These are phyloP conservation scores for Brassica carinata DNA, from an alignment of 345 rosid species.

Conservation along the genomic window DNA sequence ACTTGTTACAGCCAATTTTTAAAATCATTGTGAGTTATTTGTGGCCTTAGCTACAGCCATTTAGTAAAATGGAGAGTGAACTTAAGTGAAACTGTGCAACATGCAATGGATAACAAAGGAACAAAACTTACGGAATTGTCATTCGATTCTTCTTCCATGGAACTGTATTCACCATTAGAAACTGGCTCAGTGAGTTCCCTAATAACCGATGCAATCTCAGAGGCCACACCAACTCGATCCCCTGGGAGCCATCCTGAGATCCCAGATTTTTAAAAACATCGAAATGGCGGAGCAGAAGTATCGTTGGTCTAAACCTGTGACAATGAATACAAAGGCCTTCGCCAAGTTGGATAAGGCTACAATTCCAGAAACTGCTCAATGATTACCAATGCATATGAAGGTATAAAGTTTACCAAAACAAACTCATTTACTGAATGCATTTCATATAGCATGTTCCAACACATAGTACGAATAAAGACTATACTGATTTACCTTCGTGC, in stretches of 20 bases:
- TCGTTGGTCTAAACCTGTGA: slow-evolving; percentile 76
- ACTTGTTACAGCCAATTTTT: background rate
- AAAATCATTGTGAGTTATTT: background rate
- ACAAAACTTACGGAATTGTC: slow-evolving; percentile 58
- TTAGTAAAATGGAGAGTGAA: background rate
- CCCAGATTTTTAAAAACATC: slow-evolving; percentile 73
- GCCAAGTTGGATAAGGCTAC: slow-evolving; percentile 16
- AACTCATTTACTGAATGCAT: background rate
- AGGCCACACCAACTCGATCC: slow-evolving; percentile 75
- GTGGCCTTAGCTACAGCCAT: background rate
- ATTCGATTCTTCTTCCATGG: slow-evolving; percentile 48
- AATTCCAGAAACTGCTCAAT: background rate
- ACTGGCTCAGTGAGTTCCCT: slow-evolving; percentile 77
- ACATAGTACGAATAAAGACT: background rate
- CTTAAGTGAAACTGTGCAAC: slow-evolving; percentile 20
- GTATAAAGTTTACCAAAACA: background rate
- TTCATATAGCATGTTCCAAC: background rate
- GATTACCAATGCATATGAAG: slow-evolving; percentile 1
- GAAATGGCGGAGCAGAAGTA: slow-evolving; percentile 89
- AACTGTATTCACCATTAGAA: slow-evolving; percentile 51
- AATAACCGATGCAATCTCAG: slow-evolving; percentile 85
- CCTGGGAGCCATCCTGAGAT: slow-evolving; percentile 68
- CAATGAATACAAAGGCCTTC: slow-evolving; percentile 20
- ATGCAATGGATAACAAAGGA: slow-evolving; percentile 9
- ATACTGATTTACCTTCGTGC: slow-evolving; percentile 71